phyloP scores from a whole-genome alignment of 1,284 basidiomycete genomes.

The Ceratobasidium sp. region DNA sequence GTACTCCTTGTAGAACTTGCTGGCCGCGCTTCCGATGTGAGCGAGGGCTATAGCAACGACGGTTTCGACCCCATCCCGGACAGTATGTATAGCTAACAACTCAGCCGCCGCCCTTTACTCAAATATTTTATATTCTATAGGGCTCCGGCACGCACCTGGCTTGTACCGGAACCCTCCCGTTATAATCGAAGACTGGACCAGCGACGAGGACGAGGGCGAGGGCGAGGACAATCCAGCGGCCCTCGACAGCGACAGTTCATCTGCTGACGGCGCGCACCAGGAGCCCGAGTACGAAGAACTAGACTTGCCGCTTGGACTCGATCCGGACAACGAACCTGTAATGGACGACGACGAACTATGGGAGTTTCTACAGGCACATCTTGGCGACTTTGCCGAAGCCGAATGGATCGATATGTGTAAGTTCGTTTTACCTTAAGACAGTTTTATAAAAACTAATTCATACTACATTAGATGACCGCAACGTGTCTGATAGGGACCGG shows the following conservation, averaged over 20 bases:
- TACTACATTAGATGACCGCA: neutral
- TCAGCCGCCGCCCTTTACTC: too few species aligned
- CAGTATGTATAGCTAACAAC: too few species aligned
- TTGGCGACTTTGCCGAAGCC: conserved; percentile 21
- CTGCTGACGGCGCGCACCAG: neutral
- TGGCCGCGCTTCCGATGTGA: neutral
- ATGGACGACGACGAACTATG: conserved; percentile 16
- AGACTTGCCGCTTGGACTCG: neutral
- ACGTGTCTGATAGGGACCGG: neutral
- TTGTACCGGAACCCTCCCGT: neutral
- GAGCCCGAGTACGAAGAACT: conserved; percentile 7
- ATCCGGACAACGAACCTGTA: conserved; percentile 7
- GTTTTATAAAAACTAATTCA: neutral
- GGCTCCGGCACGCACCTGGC: neutral
- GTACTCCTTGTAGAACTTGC: too few species aligned
- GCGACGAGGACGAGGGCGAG: too few species aligned
- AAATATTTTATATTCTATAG: neutral
- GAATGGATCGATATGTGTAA: conserved; percentile 21
- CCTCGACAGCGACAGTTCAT: neutral
- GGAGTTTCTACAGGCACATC: neutral
- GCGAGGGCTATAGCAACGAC: neutral
- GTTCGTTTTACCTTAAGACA: neutral
- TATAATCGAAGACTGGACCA: conserved; percentile 4
- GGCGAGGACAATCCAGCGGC: too few species aligned
- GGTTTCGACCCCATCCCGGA: too few species aligned